A percentile compares a stretch with the other conserved stretches of the same genome.
Conservation (phyloP, 352 stramenopile genomes). For the Pythium pyrilobum region DNA sequence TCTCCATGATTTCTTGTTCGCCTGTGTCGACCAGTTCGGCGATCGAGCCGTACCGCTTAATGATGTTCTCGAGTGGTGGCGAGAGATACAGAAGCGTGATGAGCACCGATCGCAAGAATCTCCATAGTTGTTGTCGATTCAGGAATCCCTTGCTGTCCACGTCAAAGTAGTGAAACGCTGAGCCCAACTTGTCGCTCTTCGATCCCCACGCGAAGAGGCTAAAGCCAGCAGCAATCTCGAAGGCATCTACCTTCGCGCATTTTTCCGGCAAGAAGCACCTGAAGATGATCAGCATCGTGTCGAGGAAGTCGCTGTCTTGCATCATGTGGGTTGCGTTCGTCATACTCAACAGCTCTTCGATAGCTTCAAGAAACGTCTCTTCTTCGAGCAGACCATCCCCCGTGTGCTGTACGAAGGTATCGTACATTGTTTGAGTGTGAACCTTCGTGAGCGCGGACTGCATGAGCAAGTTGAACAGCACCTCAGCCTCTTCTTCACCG, state of each 20-base stretch:
- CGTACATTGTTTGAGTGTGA: conserved; percentile 70
- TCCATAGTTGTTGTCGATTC: conserved; percentile 77
- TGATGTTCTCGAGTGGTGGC: conserved; percentile 45
- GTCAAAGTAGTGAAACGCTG: conserved; percentile 84
- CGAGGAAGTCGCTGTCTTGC: conserved; percentile 71
- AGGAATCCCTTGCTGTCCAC: conserved; percentile 73
- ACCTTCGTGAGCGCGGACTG: conserved; percentile 72
- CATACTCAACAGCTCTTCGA: conserved; percentile 78
- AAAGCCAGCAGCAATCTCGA: conserved; percentile 79
- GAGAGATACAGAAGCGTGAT: conserved; percentile 72
- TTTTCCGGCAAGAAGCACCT: conserved; percentile 65
- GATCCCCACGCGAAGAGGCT: conserved; percentile 77
- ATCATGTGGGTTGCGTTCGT: conserved; percentile 65
- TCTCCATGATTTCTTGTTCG: conserved; percentile 73
- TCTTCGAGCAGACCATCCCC: conserved; percentile 77
- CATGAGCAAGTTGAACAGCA: conserved; percentile 58
- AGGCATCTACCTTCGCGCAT: conserved; percentile 62
- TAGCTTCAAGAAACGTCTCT: conserved; percentile 73
- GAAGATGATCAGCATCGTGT: conserved; percentile 75
- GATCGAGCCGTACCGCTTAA: conserved; percentile 58
- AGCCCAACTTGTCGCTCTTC: conserved; percentile 84
- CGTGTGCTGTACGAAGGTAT: conserved; percentile 84
- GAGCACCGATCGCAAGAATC: conserved; percentile 76
- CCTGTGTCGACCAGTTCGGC: conserved; percentile 72
- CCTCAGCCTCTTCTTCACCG: conserved; percentile 46